Evolutionary conservation across 2,329 filamentous ascomycete species (phyloP), one percentile per base, ranked within the genome.

Genomic region (Byssothecium circinans): DNA sequence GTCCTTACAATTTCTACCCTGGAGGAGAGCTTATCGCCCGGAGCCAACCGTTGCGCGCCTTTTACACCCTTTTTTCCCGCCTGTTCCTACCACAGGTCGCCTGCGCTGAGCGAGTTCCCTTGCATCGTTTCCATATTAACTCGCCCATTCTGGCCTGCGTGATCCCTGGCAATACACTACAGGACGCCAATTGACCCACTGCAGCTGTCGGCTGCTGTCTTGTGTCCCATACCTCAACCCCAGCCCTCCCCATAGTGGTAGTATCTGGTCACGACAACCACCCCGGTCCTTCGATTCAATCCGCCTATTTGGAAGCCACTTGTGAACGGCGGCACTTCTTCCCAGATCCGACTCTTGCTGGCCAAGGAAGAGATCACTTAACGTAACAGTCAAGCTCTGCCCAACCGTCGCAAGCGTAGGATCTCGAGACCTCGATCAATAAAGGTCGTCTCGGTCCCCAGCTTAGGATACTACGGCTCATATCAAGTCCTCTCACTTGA

Each of bases 351-450:
- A 68, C 60, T 60, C 52, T 68, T 69, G 67, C 67, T 68, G 67
- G 67, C 52, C 67, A 69, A 67, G 62, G 60, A 65, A 68, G 65
- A 65, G 58, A 60, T 45, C 60, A 52, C 55, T 60, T 61, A 61
- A 54, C 62, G n/a, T n/a, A n/a, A n/a, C 53, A 49, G 49, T 56
- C 56, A 55, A 40, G 41, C 45, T 38, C 50, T 43, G 47, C 46
- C 56, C 14, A 14, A 5, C 12, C 6, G 29, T 32, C 29, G n/a
- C 29, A 32, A 32, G 7, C 12, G 29, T 32, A 32, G 29, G 29
- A 32, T 32, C 6, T 32, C 29, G 14, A 25, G 23, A 47, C 58
- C 52, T 47, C 19, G 54, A 50, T 42, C 48, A 51, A 53, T 58
- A 60, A 60, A 58, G 51, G 49, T 54, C 56, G 38, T 53, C 47